These are phyloP conservation scores for Hyaloscypha hepaticicola DNA, from an alignment of 495 filamentous ascomycete species.

Conservation along the genomic window DNA sequence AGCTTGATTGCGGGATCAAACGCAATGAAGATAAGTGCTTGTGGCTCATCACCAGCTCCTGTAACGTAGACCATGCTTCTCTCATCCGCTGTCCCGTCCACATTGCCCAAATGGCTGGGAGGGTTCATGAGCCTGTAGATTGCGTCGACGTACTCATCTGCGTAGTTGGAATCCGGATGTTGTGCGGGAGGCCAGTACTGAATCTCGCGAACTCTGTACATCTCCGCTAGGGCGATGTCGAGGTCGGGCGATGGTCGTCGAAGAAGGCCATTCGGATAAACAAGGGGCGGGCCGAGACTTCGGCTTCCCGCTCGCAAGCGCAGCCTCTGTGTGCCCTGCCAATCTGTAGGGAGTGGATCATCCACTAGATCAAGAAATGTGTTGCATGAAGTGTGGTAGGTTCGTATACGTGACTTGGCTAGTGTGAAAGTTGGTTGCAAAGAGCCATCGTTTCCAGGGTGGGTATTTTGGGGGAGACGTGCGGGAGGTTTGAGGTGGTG, in stretches of 20 bases:
- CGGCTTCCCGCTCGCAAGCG: conserved; percentile 52
- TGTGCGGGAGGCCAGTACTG: conserved; percentile 57
- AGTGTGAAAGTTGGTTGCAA: conserved; percentile 48
- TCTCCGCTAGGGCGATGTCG: conserved; percentile 42
- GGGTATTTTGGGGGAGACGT: conserved; percentile 39
- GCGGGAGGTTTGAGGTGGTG: conserved; percentile 40
- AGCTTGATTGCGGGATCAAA: conserved; percentile 60
- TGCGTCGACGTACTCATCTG: conserved; percentile 37
- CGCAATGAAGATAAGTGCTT: conserved; percentile 58
- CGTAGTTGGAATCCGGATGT: conserved; percentile 33
- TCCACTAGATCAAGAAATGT: conserved; percentile 68
- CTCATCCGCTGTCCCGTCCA: conserved; percentile 60
- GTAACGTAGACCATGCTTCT: conserved; percentile 58
- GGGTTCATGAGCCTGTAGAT: conserved; percentile 60
- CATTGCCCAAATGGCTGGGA: conserved; percentile 42
- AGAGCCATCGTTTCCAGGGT: conserved; percentile 45
- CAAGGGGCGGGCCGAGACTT: conserved; percentile 39
- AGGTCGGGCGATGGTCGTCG: conserved; percentile 16
- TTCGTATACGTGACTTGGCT: conserved; percentile 57
- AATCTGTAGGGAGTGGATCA: conserved; percentile 43
- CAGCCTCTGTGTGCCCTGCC: conserved; percentile 44
- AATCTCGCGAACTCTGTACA: conserved; percentile 50
- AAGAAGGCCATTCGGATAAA: conserved; percentile 21
- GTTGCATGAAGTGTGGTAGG: conserved; percentile 57
- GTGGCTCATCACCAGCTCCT: conserved; percentile 39